A percentile compares a stretch with the other conserved stretches of the same genome.
Evolutionary conservation across 78 protist species (phyloP).

Genomic region (Dictyostelium citrinum): DNA sequence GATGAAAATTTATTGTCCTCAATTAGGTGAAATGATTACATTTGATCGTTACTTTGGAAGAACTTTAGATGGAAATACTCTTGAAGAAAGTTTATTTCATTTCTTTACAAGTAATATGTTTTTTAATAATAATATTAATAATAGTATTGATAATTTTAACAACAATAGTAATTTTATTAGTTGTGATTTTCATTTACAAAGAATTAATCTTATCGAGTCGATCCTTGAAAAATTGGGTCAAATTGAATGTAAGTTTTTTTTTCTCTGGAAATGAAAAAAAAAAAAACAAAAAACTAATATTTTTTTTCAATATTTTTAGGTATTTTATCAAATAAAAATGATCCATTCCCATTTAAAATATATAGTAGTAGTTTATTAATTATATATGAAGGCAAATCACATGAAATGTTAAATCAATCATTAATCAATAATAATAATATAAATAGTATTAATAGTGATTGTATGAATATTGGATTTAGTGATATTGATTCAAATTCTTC

Average conservation of each 20-base stretch:
- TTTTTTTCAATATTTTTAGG: not conserved
- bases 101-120: slow-evolving; percentile 16
- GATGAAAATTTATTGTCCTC: slow-evolving; percentile 21
- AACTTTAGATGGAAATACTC: slow-evolving; percentile 16
- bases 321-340: slow-evolving; percentile 15
- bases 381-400: slow-evolving; percentile 32
- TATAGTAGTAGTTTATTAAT: slow-evolving; percentile 62
- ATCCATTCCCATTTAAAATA: slow-evolving; percentile 41
- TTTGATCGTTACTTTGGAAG: slow-evolving; percentile 68
- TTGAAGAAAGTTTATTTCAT: not conserved
- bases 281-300: not conserved
- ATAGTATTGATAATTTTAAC: not conserved
- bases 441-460: not conserved
- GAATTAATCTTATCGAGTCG: slow-evolving; percentile 5
- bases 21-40: slow-evolving; percentile 4
- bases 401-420: not conserved
- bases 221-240: slow-evolving; percentile 22
- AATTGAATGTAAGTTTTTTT: slow-evolving; percentile 25
- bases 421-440: not conserved
- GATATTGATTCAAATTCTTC: not conserved
- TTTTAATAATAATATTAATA: not conserved
- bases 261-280: too few relatives aligned
- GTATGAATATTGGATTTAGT: not conserved
- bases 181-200: not conserved
- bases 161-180: not conserved